phyloP scores from a whole-genome alignment of 495 filamentous ascomycete genomes.

The Aspergillus sparsus region DNA sequence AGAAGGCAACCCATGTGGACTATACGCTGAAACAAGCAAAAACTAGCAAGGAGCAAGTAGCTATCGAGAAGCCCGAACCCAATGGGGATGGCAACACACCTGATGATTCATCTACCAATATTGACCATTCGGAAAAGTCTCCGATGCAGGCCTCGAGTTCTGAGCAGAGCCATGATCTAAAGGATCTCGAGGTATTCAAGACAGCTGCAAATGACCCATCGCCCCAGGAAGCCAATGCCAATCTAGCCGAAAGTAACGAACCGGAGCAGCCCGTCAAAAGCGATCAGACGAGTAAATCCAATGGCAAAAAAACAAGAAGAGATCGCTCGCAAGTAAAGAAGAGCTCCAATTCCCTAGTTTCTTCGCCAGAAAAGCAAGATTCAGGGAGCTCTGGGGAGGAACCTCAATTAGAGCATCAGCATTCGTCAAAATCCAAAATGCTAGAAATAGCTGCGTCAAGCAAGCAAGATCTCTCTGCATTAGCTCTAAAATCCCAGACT shows the following conservation, averaged over 20 bases:
- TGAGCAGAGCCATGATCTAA: no score
- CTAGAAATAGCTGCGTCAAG: neutral
- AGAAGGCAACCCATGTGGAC: no score
- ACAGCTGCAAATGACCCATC: no score
- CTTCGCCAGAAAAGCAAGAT: constrained; percentile 7
- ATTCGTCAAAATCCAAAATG: neutral
- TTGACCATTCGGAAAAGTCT: no score
- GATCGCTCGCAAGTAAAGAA: neutral
- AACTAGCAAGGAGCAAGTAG: no score
- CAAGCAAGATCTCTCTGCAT: constrained; percentile 2
- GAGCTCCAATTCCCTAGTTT: neutral
- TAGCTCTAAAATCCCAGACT: constrained; percentile 4
- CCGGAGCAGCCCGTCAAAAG: neutral
- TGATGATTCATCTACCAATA: no score
- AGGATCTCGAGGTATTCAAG: no score
- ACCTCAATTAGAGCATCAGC: neutral
- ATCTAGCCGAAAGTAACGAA: neutral
- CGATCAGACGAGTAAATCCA: neutral
- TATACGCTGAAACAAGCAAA: no score
- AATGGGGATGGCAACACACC: no score
- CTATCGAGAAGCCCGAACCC: no score
- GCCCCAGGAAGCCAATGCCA: neutral
- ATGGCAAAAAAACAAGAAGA: neutral
- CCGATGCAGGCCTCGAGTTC: no score
- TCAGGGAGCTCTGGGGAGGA: neutral